Evolutionary conservation across 805 yeast genomes (phyloP).

Genomic region (Teunomyces pallodes): DNA sequence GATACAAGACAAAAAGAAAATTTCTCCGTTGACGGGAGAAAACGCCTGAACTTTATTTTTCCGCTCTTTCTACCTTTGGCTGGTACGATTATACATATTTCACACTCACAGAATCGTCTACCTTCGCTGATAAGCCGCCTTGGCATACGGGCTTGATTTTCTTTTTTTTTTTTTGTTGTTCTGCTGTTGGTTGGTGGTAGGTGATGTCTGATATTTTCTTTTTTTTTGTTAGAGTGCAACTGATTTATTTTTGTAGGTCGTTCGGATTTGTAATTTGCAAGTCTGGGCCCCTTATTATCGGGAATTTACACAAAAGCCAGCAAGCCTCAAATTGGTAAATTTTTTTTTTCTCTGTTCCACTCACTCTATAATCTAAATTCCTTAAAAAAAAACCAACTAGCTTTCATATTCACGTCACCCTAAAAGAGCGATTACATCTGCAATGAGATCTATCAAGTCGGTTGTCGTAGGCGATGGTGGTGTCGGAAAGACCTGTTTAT

Average conservation of each 20-base stretch:
- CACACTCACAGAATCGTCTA: too few relatives aligned
- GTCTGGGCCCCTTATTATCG: not conserved
- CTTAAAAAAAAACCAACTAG: not conserved
- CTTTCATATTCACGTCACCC: not conserved
- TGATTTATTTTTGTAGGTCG: not conserved
- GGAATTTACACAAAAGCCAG: not conserved
- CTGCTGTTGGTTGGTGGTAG: too few relatives aligned
- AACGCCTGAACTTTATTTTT: too few relatives aligned
- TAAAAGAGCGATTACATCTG: not conserved
- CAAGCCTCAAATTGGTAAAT: not conserved
- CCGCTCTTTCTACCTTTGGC: too few relatives aligned
- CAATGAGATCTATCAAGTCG: conserved; percentile 84
- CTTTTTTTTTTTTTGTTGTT: too few relatives aligned
- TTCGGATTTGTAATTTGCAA: too few relatives aligned
- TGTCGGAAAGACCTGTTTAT: conserved; percentile 88
- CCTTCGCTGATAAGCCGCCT: too few relatives aligned
- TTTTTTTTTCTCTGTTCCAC: not conserved
- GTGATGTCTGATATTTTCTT: too few relatives aligned
- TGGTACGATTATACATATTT: too few relatives aligned
- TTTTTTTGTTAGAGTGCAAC: not conserved
- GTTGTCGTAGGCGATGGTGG: conserved; percentile 96
- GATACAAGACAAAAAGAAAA: too few relatives aligned
- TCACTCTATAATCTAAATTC: not conserved
- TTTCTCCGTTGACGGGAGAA: too few relatives aligned
- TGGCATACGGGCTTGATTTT: too few relatives aligned